Evolutionary conservation across 208 protist genomes (phyloP), one percentile per base, ranked within the genome.

Genomic region (Leishmania tarentolae): DNA sequence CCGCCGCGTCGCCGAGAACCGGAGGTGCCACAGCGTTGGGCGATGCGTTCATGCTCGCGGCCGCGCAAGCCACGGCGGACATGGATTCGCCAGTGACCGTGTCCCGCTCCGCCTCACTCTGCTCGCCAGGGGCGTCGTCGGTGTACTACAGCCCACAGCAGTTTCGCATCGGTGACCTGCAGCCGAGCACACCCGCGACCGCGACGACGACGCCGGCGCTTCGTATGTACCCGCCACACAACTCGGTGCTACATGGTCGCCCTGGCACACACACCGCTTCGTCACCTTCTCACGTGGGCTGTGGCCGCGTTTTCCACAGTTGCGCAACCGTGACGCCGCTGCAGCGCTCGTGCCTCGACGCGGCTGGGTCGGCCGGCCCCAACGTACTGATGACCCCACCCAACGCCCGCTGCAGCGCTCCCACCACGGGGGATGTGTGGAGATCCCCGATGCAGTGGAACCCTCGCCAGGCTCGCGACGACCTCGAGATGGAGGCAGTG

Each of bases 391-490:
- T 24, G 2, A 40, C 24, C 46, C 59, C 46, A 73, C 47, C 31
- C 13, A 28, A 28, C 44, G 69, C 44, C 69, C 8, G 17, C 69
- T 53, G 69, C 44, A 5, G 69, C 44, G 69, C n/a, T 3, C 31
- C 35, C 65, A 6, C 37, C 35, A 28, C 19, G 0, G 65, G 65
- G 19, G 81, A 85, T 15, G 81, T 53, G 19, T 85, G 82, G 82
- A 44, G 61, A 0, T 85, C 82, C 19, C 82, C 82, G n/a, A n/a
- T 85, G 50, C 82, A 80, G 76, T 85, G 82, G 82, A 68, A 85
- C 71, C 82, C 82, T 11, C 82, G 53, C 3, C 76, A 78, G 50
- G 82, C 59, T 1, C 76, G 82, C 13, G 82, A 85, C 24, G 76
- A 85, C 31, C 8, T 66, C 19, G 82, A 85, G 75, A 85, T 85